These are phyloP conservation scores for Monosporozyma siamensis DNA, from an alignment of 805 yeast genomes.

Conservation along the genomic window DNA sequence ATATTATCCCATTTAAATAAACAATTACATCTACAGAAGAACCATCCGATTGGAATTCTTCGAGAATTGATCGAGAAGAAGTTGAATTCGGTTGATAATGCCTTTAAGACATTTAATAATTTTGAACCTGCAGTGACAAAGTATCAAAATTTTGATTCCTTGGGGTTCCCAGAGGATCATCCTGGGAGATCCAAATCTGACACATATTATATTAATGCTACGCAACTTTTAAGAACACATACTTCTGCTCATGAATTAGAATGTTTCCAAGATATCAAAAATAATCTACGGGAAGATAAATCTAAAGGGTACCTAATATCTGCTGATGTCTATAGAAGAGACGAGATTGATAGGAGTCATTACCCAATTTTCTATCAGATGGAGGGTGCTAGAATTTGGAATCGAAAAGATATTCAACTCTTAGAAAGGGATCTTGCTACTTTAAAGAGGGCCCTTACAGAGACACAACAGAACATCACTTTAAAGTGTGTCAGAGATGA, in stretches of 20 bases:
- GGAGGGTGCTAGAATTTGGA: constrained; percentile 94
- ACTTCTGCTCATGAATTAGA: constrained; percentile 95
- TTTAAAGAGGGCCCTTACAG: constrained; percentile 41
- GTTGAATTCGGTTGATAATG: constrained; percentile 57
- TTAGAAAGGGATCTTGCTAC: constrained; percentile 50
- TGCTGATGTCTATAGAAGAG: constrained; percentile 94
- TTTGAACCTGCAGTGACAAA: constrained; percentile 78
- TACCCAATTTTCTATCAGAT: constrained; percentile 96
- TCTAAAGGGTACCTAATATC: constrained; percentile 72
- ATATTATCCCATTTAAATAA: constrained; percentile 62
- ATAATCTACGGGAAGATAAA: constrained; percentile 22
- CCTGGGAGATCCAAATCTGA: constrained; percentile 90
- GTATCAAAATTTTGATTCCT: constrained; percentile 78
- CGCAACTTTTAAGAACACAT: constrained; percentile 74
- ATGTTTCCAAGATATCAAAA: constrained; percentile 55
- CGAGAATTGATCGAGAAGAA: constrained; percentile 62
- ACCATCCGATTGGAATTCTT: constrained; percentile 87
- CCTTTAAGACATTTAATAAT: constrained; percentile 53
- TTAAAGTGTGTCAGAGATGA: constrained; percentile 71
- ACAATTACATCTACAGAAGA: constrained; percentile 58
- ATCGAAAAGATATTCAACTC: constrained; percentile 37
- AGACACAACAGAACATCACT: constrained; percentile 13
- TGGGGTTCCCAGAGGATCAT: constrained; percentile 86
- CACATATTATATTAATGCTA: constrained; percentile 78
- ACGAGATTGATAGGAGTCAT: constrained; percentile 91